Conservation (phyloP, 169 alveolate genomes). For the Eimeria mitis region DNA sequence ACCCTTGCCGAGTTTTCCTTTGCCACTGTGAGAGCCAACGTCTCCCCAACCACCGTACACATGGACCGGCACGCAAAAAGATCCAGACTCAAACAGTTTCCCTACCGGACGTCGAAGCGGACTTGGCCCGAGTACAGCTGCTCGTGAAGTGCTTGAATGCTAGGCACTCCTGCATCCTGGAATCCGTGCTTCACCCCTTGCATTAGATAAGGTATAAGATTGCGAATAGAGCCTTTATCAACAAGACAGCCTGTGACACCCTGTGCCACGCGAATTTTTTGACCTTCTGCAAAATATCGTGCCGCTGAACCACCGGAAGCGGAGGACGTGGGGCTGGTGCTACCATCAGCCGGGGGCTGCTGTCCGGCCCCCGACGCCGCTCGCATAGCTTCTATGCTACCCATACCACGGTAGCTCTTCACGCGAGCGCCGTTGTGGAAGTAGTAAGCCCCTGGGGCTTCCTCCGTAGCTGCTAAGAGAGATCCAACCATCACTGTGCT, state of each 20-base stretch:
- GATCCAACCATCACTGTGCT: conserved; percentile 96
- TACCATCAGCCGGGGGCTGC: conserved; percentile 44
- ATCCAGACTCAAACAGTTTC: background rate
- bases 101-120: conserved; percentile 83
- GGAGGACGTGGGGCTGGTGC: conserved; percentile 1
- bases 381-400: conserved; percentile 86
- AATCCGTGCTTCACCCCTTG: conserved; percentile 86
- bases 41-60: background rate
- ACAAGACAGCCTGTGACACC: conserved; percentile 94
- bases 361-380: conserved; percentile 58
- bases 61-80: background rate
- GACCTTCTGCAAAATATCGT: conserved; percentile 87
- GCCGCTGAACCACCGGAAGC: conserved; percentile 82
- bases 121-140: conserved; percentile 68
- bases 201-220: conserved; percentile 90
- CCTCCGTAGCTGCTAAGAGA: conserved; percentile 96
- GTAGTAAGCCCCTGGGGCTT: conserved; percentile 96
- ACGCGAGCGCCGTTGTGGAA: conserved; percentile 91
- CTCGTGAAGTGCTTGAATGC: conserved; percentile 71
- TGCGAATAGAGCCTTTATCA: conserved; percentile 92
- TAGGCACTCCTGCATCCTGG: conserved; percentile 80
- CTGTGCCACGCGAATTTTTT: conserved; percentile 89
- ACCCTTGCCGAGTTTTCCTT: background rate
- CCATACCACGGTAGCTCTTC: conserved; percentile 89
- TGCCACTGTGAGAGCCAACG: background rate